These are phyloP conservation scores for Cystofilobasidium bisporidii DNA, from an alignment of 768 basidiomycete genomes.

Conservation along the genomic window DNA sequence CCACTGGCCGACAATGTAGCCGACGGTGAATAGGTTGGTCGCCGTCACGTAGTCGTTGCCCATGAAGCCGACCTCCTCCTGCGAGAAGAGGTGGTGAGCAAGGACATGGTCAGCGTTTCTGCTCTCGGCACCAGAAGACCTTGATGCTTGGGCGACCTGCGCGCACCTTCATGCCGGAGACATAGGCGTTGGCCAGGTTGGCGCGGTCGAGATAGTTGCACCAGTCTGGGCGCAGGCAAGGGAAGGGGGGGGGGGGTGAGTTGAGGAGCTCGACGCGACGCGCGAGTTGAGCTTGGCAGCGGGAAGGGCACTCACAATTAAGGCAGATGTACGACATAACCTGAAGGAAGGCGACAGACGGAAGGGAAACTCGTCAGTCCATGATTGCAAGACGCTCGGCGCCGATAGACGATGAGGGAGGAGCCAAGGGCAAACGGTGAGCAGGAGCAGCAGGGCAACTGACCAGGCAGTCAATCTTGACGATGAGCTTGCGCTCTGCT, in stretches of 20 bases:
- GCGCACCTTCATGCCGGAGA: neutral
- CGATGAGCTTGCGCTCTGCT: neutral
- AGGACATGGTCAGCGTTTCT: no score
- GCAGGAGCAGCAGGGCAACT: neutral
- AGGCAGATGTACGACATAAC: slow-evolving; percentile 5
- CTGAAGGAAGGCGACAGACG: neutral
- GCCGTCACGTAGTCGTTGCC: slow-evolving; percentile 5
- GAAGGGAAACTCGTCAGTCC: neutral
- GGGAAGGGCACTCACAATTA: neutral
- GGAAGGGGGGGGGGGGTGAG: no score
- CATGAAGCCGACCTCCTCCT: neutral
- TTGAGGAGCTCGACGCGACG: no score
- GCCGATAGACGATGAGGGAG: neutral
- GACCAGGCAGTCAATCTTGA: neutral
- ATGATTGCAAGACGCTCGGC: neutral
- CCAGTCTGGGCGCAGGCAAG: neutral
- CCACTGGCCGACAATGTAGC: slow-evolving; percentile 1
- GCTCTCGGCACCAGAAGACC: no score
- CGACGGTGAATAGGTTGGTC: neutral
- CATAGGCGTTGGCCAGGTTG: slow-evolving; percentile 4
- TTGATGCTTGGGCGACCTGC: no score
- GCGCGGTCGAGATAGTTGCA: slow-evolving; percentile 7
- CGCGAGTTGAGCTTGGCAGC: no score
- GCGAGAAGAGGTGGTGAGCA: neutral
- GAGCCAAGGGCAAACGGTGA: neutral